A percentile compares a stretch with the other conserved stretches of the same genome.
Conservation (phyloP, 192 early-diverging fungal species). For the Lobosporangium transversale region DNA sequence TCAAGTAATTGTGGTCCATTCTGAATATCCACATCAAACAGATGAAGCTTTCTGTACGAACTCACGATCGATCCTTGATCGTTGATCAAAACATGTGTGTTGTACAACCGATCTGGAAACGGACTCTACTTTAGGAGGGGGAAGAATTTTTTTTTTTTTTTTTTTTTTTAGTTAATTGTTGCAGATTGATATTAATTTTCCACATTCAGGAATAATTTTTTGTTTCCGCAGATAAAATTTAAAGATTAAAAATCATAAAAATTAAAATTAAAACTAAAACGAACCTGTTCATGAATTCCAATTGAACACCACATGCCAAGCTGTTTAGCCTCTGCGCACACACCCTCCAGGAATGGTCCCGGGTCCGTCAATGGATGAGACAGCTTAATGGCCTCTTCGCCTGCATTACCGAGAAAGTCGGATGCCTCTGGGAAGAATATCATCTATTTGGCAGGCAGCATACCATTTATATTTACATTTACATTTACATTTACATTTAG, state of each 20-base stretch:
- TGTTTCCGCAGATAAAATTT: not conserved
- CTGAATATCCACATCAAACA: slow-evolving; percentile 78
- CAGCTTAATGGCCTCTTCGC: slow-evolving; percentile 58
- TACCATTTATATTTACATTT: not conserved
- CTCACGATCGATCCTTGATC: slow-evolving; percentile 64
- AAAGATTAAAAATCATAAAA: not conserved
- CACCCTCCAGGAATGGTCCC: slow-evolving; percentile 65
- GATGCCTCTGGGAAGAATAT: slow-evolving; percentile 87
- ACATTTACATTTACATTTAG: not conserved
- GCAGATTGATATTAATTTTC: too few species aligned
- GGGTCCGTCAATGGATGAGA: slow-evolving; percentile 55
- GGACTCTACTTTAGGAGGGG: slow-evolving; percentile 43
- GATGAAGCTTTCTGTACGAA: slow-evolving; percentile 79
- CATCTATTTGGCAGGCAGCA: slow-evolving; percentile 66
- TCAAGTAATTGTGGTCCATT: slow-evolving; percentile 62
- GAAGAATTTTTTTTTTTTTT: not conserved
- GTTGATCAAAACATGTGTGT: slow-evolving; percentile 76
- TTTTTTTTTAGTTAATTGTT: not conserved
- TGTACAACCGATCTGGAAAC: slow-evolving; percentile 56
- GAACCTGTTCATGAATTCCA: slow-evolving; percentile 79
- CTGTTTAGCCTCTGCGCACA: slow-evolving; percentile 68
- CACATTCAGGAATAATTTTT: too few species aligned
- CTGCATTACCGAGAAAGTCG: slow-evolving; percentile 77
- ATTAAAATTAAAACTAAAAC: not conserved
- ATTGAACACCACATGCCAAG: slow-evolving; percentile 76